Percentiles rank a stretch among this genome's conserved stretches.
Conservation (phyloP, 306 rosid species). For the Sicyos edulis region DNA sequence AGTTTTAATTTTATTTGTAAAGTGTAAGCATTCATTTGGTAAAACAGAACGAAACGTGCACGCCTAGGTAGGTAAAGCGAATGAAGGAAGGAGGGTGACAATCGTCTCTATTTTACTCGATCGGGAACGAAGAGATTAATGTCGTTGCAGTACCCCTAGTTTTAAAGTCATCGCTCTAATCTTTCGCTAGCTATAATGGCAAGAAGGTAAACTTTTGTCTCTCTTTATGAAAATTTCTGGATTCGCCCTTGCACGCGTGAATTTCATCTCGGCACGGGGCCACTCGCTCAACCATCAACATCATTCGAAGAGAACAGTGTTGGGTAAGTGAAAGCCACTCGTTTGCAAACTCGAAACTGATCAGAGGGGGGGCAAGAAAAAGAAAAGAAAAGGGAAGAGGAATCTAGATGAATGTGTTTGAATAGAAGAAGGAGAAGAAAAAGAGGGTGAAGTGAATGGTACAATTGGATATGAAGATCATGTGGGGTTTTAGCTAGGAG, state of each 20-base stretch:
- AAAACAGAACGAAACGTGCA: too few relatives aligned
- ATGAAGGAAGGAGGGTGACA: too few relatives aligned
- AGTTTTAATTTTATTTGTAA: too few relatives aligned
- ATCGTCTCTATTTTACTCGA: too few relatives aligned
- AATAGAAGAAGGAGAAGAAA: conserved; percentile 7
- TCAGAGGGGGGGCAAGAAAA: not conserved
- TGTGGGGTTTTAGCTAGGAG: conserved; percentile 20
- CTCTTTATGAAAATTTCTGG: not conserved
- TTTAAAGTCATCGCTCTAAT: not conserved
- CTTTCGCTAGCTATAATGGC: not conserved
- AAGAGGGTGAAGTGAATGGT: conserved; percentile 14
- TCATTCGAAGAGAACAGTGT: not conserved
- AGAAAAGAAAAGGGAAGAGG: not conserved
- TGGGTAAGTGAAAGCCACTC: conserved; percentile 10
- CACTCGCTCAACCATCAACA: not conserved
- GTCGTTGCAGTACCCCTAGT: not conserved
- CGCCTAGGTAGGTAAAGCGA: too few relatives aligned
- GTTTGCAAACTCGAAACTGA: not conserved
- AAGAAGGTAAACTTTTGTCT: not conserved
- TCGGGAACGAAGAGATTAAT: too few relatives aligned
- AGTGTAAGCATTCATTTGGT: too few relatives aligned
- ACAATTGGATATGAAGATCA: conserved; percentile 11
- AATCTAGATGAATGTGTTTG: conserved; percentile 21
- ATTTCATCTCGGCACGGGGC: not conserved
- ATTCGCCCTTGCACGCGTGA: not conserved